Evolutionary conservation across 1,139 yeast species (phyloP), one percentile per base, ranked within the genome.

Genomic region (Suhomyces guaymorum): DNA sequence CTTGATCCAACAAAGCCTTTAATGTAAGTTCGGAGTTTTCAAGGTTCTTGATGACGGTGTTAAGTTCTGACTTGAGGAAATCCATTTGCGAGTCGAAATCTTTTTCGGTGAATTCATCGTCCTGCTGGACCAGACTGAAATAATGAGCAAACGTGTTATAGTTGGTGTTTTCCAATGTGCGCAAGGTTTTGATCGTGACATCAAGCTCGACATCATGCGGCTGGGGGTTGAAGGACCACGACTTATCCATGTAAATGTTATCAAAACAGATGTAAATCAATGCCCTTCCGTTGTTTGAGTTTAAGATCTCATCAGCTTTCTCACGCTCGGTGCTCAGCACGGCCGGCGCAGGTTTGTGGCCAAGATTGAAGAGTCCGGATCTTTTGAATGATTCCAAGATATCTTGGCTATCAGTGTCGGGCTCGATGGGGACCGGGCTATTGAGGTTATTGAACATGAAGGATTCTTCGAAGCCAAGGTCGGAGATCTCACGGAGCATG

Each of bases 251-350:
- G 48, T 61, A 70, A 22, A 69, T 38, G 43, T 70, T 70, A 48
- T 70, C 74, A 47, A 70, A 69, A 46, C 76, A 70, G 17, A 70
- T 53, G 42, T 66, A 58, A 14, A 70, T 56, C 24, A 55, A 47
- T 4, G 66, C 61, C 33, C 55, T 55, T 6, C 63, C 68, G 20
- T 49, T 43, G 33, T 51, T 49, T 25, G 53, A 48, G 26, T 51
- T 46, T 35, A 60, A 41, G 6, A 54, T 22, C 24, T 55, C 52
- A 8, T 48, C 35, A 15, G 43, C 42, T 29, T 44, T 16, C 35
- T 39, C 29, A 20, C 19, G 15, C 10, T 35, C 36, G n/a, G 26
- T 22, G 9, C 25, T 25, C 9, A 28, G 27, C n/a, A 19, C 28
- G 18, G 16, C 23, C 6, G 26, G 32, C 4, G 19, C 17, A 10